phyloP scores from a whole-genome alignment of 129 eudicot genomes.

The Helichrysum umbraculigerum region DNA sequence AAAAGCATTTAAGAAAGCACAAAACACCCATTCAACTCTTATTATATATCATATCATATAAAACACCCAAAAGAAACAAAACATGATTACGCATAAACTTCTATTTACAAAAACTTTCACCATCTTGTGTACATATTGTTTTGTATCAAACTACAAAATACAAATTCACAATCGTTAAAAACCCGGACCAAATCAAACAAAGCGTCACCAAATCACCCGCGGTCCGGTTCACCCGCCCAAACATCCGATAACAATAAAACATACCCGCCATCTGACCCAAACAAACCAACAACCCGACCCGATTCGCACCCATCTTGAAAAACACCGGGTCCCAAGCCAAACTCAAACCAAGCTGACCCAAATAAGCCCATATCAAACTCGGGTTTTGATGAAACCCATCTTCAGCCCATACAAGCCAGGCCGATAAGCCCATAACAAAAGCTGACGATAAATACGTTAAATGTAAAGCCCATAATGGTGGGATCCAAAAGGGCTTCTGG shows the following conservation, averaged over 20 bases:
- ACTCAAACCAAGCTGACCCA: conserved; percentile 61
- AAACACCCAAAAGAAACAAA: not conserved
- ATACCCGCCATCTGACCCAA: conserved; percentile 47
- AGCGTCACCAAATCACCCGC: conserved; percentile 79
- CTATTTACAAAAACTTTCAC: not conserved
- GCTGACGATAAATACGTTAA: conserved; percentile 44
- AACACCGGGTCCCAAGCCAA: conserved; percentile 77
- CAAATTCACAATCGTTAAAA: conserved; percentile 56
- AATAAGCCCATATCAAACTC: conserved; percentile 40
- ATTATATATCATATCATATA: no score
- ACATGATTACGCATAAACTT: not conserved
- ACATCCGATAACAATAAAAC: conserved; percentile 47
- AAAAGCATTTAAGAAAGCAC: no score
- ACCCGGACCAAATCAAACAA: conserved; percentile 66
- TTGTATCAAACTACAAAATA: conserved; percentile 34
- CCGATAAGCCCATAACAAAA: conserved; percentile 63
- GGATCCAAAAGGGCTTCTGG: conserved; percentile 57
- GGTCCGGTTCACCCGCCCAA: conserved; percentile 54
- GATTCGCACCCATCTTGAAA: conserved; percentile 49
- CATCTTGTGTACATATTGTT: not conserved
- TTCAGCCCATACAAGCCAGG: conserved; percentile 91
- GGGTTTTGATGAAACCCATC: conserved; percentile 78
- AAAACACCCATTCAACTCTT: no score
- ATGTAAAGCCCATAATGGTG: conserved; percentile 74
- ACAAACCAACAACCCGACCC: conserved; percentile 59